Evolutionary conservation across 805 yeast genomes (phyloP).

Genomic region (Starmera amethionina): DNA sequence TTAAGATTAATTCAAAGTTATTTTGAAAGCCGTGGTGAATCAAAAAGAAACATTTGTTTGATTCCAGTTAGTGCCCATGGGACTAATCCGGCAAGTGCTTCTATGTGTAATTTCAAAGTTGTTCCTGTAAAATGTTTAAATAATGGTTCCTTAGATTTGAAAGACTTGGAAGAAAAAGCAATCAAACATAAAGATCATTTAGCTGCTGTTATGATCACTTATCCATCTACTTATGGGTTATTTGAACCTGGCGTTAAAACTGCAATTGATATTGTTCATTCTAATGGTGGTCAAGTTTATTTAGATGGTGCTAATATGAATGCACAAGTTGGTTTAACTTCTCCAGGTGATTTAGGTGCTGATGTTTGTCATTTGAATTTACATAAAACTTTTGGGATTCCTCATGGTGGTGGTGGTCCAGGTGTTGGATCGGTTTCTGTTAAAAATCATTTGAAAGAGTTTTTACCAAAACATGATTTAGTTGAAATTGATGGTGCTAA

Average conservation of each 20-base stretch:
- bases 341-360: constrained; percentile 96
- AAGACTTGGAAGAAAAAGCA: constrained; percentile 67
- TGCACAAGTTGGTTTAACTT: constrained; percentile 95
- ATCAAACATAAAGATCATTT: constrained; percentile 54
- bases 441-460: constrained; percentile 65
- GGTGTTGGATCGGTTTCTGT: constrained; percentile 99
- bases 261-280: constrained; percentile 81
- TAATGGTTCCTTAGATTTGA: constrained; percentile 80
- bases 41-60: constrained; percentile 73
- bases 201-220: constrained; percentile 93
- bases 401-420: constrained; percentile 99
- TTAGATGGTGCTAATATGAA: constrained; percentile 99
- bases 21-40: constrained; percentile 59
- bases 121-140: constrained; percentile 81
- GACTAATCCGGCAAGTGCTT: constrained; percentile 97
- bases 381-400: constrained; percentile 95
- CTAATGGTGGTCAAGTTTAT: constrained; percentile 89
- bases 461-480: constrained; percentile 71
- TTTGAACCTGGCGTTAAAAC: constrained; percentile 85
- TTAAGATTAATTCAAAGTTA: constrained; percentile 76
- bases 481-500: constrained; percentile 33
- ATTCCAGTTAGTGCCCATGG: constrained; percentile 98
- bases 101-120: constrained; percentile 93
- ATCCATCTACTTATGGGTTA: constrained; percentile 94
- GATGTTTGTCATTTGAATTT: constrained; percentile 96